Evolutionary conservation across 2,329 filamentous ascomycete species (phyloP).

Genomic region (Aspergillus sergii): DNA sequence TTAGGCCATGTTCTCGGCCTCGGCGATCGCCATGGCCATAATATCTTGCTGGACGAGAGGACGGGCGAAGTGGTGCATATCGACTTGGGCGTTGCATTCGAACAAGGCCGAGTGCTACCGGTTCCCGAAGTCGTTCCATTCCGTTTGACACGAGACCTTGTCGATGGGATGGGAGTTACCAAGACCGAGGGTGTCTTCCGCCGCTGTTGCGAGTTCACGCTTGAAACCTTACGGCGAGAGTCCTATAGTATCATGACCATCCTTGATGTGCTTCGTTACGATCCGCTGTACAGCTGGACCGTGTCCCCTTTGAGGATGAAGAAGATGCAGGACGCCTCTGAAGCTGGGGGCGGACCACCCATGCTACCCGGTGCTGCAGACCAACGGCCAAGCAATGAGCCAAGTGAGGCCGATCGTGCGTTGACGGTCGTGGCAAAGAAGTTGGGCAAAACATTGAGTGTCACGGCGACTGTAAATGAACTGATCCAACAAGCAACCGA

Average conservation of each 20-base stretch:
- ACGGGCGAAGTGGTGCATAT: slow-evolving; percentile 96
- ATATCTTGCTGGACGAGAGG: slow-evolving; percentile 87
- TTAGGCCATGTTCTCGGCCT: slow-evolving; percentile 90
- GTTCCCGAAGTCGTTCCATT: slow-evolving; percentile 97
- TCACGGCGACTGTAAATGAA: slow-evolving; percentile 93
- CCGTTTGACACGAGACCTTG: slow-evolving; percentile 87
- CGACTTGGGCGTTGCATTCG: slow-evolving; percentile 94
- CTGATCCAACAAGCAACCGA: slow-evolving; percentile 95
- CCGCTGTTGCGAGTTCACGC: slow-evolving; percentile 96
- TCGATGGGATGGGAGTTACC: slow-evolving; percentile 95
- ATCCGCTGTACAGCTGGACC: slow-evolving; percentile 95
- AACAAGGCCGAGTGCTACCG: slow-evolving; percentile 91
- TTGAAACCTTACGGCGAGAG: slow-evolving; percentile 92
- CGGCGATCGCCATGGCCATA: slow-evolving; percentile 93
- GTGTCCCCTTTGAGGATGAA: slow-evolving; percentile 71
- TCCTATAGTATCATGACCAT: slow-evolving; percentile 98
- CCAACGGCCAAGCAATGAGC: slow-evolving; percentile 54
- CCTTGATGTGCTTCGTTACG: slow-evolving; percentile 94
- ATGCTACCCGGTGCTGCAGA: slow-evolving; percentile 33
- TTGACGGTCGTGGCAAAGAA: slow-evolving; percentile 95
- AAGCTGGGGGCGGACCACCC: slow-evolving; percentile 42
- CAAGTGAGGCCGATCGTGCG: slow-evolving; percentile 85
- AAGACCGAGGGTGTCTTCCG: slow-evolving; percentile 95
- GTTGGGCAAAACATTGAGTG: slow-evolving; percentile 88
- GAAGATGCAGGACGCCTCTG: slow-evolving; percentile 64